Conservation (phyloP, 495 filamentous ascomycete genomes). For the Ramalina intermedia region DNA sequence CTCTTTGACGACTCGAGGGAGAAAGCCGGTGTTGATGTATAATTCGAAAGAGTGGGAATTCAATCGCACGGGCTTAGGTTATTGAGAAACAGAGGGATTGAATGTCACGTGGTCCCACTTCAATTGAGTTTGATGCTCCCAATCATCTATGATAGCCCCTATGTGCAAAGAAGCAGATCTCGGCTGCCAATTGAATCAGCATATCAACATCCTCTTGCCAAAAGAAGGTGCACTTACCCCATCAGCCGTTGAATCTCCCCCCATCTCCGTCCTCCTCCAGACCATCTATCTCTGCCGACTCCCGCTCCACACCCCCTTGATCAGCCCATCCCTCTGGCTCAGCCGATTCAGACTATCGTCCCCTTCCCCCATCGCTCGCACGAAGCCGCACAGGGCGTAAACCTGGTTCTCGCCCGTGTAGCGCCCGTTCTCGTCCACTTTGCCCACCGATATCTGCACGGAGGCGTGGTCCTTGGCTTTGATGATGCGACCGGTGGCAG, state of each 20-base stretch:
- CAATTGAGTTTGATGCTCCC: not conserved
- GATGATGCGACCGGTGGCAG: conserved; percentile 93
- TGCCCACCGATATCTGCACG: conserved; percentile 78
- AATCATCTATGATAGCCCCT: too few relatives aligned
- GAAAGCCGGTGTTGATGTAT: not conserved
- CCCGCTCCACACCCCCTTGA: conserved; percentile 91
- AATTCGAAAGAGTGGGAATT: too few relatives aligned
- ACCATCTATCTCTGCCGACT: conserved; percentile 47
- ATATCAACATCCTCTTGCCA: too few relatives aligned
- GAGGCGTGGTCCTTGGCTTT: conserved; percentile 97
- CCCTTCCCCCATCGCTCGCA: conserved; percentile 91
- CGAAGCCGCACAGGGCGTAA: conserved; percentile 95
- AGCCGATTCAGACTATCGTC: conserved; percentile 94
- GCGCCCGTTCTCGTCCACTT: conserved; percentile 90
- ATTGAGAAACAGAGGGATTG: too few relatives aligned
- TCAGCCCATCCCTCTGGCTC: conserved; percentile 83
- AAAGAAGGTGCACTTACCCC: too few relatives aligned
- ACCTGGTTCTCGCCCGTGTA: conserved; percentile 95
- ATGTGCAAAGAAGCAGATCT: too few relatives aligned
- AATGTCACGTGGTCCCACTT: not conserved
- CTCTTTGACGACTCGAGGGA: not conserved
- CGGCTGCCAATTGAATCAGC: too few relatives aligned
- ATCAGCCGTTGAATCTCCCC: not conserved
- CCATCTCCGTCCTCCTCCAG: not conserved
- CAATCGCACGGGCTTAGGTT: too few relatives aligned